Percentiles rank a stretch among this genome's conserved stretches.
These are phyloP conservation scores for Rhodotorula sp. DNA, from an alignment of 1,284 basidiomycete genomes.

Conservation along the genomic window DNA sequence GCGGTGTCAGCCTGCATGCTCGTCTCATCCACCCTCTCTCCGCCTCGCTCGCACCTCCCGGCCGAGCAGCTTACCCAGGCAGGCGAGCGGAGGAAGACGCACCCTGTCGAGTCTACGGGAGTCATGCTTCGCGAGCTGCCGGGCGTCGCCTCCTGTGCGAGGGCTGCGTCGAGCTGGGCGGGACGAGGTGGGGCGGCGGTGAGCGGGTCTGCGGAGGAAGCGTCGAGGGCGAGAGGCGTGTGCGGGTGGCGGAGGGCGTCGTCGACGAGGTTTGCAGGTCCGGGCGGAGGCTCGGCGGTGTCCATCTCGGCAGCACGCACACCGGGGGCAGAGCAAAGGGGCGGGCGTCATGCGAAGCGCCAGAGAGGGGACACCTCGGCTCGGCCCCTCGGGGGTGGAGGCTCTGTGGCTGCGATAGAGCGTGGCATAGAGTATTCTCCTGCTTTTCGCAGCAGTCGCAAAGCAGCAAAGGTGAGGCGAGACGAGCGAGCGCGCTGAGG, in stretches of 20 bases:
- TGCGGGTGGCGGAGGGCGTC: conserved; percentile 1
- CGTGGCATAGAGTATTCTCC: no score
- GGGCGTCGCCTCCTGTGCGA: no score
- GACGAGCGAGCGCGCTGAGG: no score
- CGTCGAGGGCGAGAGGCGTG: neutral
- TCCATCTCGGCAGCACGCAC: neutral
- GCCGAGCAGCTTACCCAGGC: no score
- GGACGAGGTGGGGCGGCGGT: neutral
- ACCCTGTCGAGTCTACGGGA: neutral
- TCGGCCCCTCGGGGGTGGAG: no score
- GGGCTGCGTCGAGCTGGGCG: neutral
- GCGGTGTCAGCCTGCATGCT: neutral
- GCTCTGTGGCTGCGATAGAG: no score
- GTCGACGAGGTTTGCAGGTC: conserved; percentile 3
- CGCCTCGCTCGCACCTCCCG: neutral
- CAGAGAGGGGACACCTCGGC: no score
- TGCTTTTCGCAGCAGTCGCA: no score
- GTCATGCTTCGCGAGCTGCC: neutral
- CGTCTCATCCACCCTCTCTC: no score
- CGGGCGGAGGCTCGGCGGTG: neutral
- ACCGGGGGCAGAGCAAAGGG: neutral
- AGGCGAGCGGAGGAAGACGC: neutral
- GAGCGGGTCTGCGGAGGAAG: no score
- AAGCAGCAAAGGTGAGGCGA: no score
- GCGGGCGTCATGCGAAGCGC: neutral